These are phyloP conservation scores for Cyamopsis tetragonoloba DNA, from an alignment of 306 rosid genomes.

Conservation along the genomic window DNA sequence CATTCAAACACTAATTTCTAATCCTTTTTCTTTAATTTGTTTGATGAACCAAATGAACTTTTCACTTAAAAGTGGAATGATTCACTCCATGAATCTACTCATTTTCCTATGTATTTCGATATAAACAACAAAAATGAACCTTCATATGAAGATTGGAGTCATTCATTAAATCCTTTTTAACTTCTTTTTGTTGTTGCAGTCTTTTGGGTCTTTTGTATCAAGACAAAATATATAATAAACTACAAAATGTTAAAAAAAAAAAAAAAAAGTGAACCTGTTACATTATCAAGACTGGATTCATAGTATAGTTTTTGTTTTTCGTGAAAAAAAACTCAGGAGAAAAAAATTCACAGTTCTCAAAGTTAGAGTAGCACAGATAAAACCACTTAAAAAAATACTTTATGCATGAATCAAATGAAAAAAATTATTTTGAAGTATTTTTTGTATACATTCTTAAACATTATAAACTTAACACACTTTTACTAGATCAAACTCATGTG, in stretches of 20 bases:
- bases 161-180: neutral
- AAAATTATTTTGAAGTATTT: too few species aligned
- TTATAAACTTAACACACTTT: too few species aligned
- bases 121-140: constrained; percentile 19
- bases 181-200: neutral
- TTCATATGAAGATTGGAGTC: neutral
- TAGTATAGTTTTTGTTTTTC: too few species aligned
- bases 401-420: too few species aligned
- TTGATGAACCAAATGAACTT: neutral
- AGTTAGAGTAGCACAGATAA: too few species aligned
- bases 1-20: neutral
- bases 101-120: neutral
- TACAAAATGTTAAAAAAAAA: neutral
- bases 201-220: neutral
- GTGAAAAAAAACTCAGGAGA: too few species aligned
- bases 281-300: neutral
- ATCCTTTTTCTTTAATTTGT: neutral
- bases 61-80: neutral
- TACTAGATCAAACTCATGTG: too few species aligned
- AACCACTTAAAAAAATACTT: too few species aligned
- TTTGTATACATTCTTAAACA: too few species aligned
- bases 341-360: too few species aligned
- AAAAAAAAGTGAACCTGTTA: neutral
- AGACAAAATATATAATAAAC: neutral
- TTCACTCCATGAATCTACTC: neutral